Percentiles rank a stretch among this genome's conserved stretches.
These are phyloP conservation scores for Vitellaria paradoxa DNA, from an alignment of 179 eudicot genomes.

Conservation along the genomic window DNA sequence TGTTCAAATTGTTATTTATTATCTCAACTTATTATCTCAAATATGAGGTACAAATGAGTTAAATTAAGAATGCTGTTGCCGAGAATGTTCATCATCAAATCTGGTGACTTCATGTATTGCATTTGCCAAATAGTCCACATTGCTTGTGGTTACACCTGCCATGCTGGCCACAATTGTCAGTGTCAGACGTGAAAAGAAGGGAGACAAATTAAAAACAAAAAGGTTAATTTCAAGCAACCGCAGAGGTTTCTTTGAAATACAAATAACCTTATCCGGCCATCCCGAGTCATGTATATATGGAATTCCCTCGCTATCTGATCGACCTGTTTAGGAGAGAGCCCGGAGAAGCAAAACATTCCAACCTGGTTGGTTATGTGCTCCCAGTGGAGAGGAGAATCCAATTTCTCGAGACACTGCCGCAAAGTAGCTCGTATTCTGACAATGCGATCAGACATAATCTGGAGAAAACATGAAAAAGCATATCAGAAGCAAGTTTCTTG, in stretches of 20 bases:
- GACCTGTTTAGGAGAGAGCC: conserved; percentile 79
- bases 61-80: no score
- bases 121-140: conserved; percentile 72
- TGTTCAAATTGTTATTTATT: no score
- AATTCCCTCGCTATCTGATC: conserved; percentile 64
- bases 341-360: conserved; percentile 94
- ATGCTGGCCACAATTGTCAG: conserved; percentile 21
- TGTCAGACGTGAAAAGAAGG: not conserved
- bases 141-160: conserved; percentile 84
- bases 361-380: conserved; percentile 91
- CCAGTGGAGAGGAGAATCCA: conserved; percentile 73
- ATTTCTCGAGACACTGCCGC: conserved; percentile 58
- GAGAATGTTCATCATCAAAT: not conserved
- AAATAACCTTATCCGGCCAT: conserved; percentile 77
- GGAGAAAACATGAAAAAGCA: not conserved
- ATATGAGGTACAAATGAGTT: no score
- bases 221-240: not conserved
- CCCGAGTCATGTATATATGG: conserved; percentile 74
- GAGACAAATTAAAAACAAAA: not conserved
- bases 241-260: no score
- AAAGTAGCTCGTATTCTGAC: conserved; percentile 73
- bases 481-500: not conserved
- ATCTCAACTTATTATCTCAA: no score
- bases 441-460: conserved; percentile 85
- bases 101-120: conserved; percentile 79